phyloP scores from a whole-genome alignment of 106 monocot genomes.

The Alisma plantagoaquatica region DNA sequence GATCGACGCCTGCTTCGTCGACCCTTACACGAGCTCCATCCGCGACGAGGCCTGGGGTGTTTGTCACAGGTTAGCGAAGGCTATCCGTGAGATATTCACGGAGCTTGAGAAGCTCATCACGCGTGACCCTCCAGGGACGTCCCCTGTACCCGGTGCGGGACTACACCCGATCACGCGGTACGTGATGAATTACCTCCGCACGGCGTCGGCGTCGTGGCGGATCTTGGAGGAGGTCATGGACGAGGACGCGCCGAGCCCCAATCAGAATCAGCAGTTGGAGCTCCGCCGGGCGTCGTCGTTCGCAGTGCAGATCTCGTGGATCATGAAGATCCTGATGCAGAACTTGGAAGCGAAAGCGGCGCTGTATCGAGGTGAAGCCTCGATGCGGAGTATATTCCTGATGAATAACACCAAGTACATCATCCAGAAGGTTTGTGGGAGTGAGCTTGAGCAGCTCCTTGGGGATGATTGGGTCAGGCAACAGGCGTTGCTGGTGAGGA shows the following conservation, averaged over 20 bases:
- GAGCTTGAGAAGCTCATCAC: conserved; percentile 18
- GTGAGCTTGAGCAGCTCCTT: conserved; percentile 7
- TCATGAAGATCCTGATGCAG: conserved; percentile 6
- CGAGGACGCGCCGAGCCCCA: conserved; percentile 28
- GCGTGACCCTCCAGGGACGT: conserved; percentile 3
- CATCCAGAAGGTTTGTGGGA: conserved; percentile 7
- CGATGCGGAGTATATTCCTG: conserved; percentile 3
- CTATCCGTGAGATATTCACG: conserved; percentile 13
- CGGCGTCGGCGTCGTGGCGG: conserved; percentile 58
- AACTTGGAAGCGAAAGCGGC: conserved; percentile 7
- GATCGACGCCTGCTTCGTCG: conserved; percentile 12
- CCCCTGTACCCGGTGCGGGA: conserved; percentile 49
- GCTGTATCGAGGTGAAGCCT: conserved; percentile 1
- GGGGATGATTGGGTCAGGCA: conserved; percentile 10
- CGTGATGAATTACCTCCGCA: conserved; percentile 91
- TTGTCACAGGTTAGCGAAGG: neutral
- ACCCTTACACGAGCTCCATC: neutral
- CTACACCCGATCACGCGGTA: conserved; percentile 90
- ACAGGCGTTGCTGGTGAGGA: neutral
- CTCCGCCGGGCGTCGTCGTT: neutral
- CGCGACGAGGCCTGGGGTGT: neutral
- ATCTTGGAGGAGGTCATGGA: conserved; percentile 73
- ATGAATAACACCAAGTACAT: conserved; percentile 14
- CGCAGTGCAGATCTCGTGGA: conserved; percentile 6
- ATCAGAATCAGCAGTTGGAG: neutral